These are phyloP conservation scores for Penicillium robsamsonii DNA, from an alignment of 495 filamentous ascomycete genomes.

Conservation along the genomic window DNA sequence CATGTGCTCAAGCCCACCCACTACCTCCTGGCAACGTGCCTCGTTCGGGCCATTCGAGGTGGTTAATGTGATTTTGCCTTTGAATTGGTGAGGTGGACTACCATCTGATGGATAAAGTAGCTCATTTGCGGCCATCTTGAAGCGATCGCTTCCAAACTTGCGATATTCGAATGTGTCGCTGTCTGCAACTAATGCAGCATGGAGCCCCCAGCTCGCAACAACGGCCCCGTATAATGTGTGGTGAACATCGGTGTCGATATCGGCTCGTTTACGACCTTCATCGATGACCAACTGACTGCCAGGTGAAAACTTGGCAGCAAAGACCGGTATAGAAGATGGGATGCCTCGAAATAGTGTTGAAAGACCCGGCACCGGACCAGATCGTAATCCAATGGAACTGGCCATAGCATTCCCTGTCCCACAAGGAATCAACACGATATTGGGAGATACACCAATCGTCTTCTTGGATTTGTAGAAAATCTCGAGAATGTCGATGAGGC, in stretches of 20 bases:
- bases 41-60: constrained; percentile 20
- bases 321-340: constrained; percentile 47
- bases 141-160: constrained; percentile 68
- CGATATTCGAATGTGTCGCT: constrained; percentile 79
- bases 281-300: constrained; percentile 48
- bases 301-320: constrained; percentile 64
- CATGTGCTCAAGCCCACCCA: constrained; percentile 44
- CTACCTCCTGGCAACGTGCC: background rate
- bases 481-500: constrained; percentile 75
- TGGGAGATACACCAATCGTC: constrained; percentile 37
- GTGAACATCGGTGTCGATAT: constrained; percentile 20
- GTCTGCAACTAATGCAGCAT: constrained; percentile 83
- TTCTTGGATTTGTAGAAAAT: constrained; percentile 40
- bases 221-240: constrained; percentile 66
- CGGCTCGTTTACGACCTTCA: constrained; percentile 34
- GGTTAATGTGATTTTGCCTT: constrained; percentile 52
- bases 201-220: constrained; percentile 83
- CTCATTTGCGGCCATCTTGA: constrained; percentile 77
- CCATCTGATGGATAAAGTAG: constrained; percentile 61
- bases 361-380: constrained; percentile 28
- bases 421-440: constrained; percentile 66
- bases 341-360: constrained; percentile 48
- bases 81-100: constrained; percentile 63
- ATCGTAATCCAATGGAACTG: constrained; percentile 54
- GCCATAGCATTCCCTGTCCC: constrained; percentile 92